phyloP scores from a whole-genome alignment of 2,329 filamentous ascomycete species.

The Zymoseptoria ardabiliae region DNA sequence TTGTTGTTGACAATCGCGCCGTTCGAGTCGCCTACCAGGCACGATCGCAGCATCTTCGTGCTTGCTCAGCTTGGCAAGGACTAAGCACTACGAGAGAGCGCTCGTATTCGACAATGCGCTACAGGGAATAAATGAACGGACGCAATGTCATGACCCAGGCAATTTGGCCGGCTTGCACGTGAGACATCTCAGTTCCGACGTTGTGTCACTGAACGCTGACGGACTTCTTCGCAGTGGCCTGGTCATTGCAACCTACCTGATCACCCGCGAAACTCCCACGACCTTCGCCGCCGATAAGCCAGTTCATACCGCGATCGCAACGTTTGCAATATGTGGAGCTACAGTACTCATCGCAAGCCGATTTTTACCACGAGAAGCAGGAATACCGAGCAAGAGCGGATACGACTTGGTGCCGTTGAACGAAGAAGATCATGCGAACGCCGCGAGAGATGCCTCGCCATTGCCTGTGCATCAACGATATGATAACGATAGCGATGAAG shows the following conservation, averaged over 20 bases:
- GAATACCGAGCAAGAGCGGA: background rate
- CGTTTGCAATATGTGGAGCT: conserved; percentile 35
- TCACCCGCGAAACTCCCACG: conserved; percentile 19
- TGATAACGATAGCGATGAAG: conserved; percentile 10
- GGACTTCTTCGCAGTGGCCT: conserved; percentile 20
- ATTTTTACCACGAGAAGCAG: conserved; percentile 20
- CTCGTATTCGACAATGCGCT: background rate
- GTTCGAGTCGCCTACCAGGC: too few species aligned
- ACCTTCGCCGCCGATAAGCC: conserved; percentile 38
- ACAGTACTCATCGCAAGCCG: conserved; percentile 33
- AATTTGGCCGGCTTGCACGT: conserved; percentile 14
- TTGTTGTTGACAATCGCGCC: background rate
- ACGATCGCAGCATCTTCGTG: background rate
- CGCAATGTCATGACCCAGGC: conserved; percentile 7
- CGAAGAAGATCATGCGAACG: conserved; percentile 19
- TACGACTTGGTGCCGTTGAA: conserved; percentile 2
- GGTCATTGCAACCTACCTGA: conserved; percentile 20
- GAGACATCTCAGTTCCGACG: background rate
- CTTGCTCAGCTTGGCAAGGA: background rate
- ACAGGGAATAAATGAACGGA: background rate
- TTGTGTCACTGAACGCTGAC: background rate
- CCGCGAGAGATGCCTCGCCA: conserved; percentile 11
- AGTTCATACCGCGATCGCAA: conserved; percentile 36
- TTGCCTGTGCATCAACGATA: background rate
- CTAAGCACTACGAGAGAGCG: background rate